Evolutionary conservation across 805 yeast species (phyloP).

Genomic region (Kuraishia molischiana): DNA sequence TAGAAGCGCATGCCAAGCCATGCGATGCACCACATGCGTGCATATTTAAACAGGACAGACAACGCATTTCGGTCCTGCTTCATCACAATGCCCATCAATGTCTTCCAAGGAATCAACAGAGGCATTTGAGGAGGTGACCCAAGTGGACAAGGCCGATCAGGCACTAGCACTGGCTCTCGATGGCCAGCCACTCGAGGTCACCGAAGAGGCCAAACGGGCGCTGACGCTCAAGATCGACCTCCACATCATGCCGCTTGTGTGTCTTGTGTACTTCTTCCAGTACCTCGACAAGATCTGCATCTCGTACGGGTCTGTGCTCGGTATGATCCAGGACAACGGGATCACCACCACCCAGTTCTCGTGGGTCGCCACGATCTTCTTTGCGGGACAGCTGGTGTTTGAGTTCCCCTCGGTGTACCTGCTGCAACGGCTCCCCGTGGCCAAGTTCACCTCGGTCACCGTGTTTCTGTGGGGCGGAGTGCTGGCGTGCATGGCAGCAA

Average conservation of each 20-base stretch:
- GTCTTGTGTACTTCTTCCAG: slow-evolving; percentile 33
- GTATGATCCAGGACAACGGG: slow-evolving; percentile 26
- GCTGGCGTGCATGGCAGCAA: slow-evolving; percentile 35
- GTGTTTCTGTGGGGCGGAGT: slow-evolving; percentile 37
- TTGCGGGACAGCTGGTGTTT: slow-evolving; percentile 52
- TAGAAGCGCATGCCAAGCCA: too few relatives aligned
- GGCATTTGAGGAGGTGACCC: too few relatives aligned
- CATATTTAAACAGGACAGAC: too few relatives aligned
- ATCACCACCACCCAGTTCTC: slow-evolving; percentile 34
- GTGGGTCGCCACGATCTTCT: slow-evolving; percentile 53
- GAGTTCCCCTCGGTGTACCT: slow-evolving; percentile 37
- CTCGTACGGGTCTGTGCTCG: slow-evolving; percentile 39
- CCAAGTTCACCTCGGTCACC: slow-evolving; percentile 23
- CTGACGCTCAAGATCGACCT: slow-evolving; percentile 1
- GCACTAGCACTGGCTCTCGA: background rate
- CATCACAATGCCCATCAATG: too few relatives aligned
- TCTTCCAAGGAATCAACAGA: too few relatives aligned
- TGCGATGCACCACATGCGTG: too few relatives aligned
- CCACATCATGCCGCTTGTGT: background rate
- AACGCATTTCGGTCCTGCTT: too few relatives aligned
- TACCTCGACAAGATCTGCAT: slow-evolving; percentile 51
- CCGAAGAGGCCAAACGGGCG: background rate
- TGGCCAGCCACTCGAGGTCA: background rate
- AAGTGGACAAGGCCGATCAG: too few relatives aligned
- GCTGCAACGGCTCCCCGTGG: slow-evolving; percentile 24